These are phyloP conservation scores for Lomentospora prolificans DNA, from an alignment of 2,329 filamentous ascomycete species.

Conservation along the genomic window DNA sequence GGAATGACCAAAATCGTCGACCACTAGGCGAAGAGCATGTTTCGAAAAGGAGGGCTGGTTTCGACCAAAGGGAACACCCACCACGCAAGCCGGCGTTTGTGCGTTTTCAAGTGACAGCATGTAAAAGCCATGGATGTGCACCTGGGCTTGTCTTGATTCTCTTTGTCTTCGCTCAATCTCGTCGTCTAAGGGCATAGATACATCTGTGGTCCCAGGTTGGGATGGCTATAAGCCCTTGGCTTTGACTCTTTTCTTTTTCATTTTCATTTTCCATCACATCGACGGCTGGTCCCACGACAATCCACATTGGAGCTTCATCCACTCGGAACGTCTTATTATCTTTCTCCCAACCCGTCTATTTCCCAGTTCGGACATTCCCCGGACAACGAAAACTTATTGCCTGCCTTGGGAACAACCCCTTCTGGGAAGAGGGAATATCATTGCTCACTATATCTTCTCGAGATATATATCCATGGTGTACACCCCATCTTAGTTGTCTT, in stretches of 20 bases:
- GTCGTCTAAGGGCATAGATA: too few relatives aligned
- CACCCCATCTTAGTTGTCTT: not conserved
- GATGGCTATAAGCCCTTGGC: too few relatives aligned
- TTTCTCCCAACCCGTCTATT: not conserved
- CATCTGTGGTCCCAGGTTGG: too few relatives aligned
- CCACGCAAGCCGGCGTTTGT: not conserved
- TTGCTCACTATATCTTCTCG: not conserved
- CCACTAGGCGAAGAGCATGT: slow-evolving; percentile 3
- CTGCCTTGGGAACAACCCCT: not conserved
- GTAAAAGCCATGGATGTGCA: not conserved
- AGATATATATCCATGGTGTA: not conserved
- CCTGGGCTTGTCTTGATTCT: not conserved
- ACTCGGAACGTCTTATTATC: not conserved
- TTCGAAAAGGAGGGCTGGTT: slow-evolving; percentile 2
- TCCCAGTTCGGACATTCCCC: slow-evolving; percentile 2
- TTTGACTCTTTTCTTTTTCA: not conserved
- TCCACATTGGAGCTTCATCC: not conserved
- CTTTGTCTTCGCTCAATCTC: not conserved
- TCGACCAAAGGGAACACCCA: not conserved
- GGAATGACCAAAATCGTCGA: not conserved
- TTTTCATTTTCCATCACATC: not conserved
- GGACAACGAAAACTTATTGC: not conserved
- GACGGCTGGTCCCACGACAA: not conserved
- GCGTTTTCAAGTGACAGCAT: not conserved
- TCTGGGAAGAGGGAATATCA: not conserved